Base-by-base conservation (phyloP, 495 filamentous ascomycete genomes). In the Aspergillus diversus region DNA sequence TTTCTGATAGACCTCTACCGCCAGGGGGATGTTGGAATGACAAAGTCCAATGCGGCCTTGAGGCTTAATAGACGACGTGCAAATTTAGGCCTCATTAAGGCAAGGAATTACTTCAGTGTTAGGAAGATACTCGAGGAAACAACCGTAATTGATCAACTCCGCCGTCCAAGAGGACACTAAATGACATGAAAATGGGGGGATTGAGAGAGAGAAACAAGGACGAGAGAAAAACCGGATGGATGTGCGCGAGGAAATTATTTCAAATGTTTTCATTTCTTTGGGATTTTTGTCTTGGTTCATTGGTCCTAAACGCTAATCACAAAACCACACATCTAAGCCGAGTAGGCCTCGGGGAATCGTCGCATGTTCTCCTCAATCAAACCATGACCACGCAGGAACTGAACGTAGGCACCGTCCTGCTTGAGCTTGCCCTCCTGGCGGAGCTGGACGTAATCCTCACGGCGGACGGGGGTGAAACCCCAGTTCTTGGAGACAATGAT, bases 401-500 rank as follows among this genome's bases (percentile, higher is more conserved):
- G 91, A 67, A 98, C 96, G 81, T 99, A 99, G 71, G 96, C 96
- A 87, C 95, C 95, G 77, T 99, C 95, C 69, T 93, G 87, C 83
- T 89, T 88, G 80, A 99, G 86, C 78, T 87, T 87, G 77, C 95
- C 95, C 77, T 87, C 89, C 76, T 90, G 83, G 86, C 95, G 93
- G 84, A 91, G 89, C 82, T 91, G 84, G 72, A 96, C 81, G 84
- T 97, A 99, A 78, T 99, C 95, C 63, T 97, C 95, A 71, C 96
- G 94, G 69, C 91, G 90, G 69, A 99, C 91, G 75, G 91, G 91
- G 61, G 95, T 99, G 90, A 98, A 99, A 66, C 95, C 95, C 95
- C 95, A 99, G 85, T 97, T 97, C 90, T 99, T 99, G 84, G 89
- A 92, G 82, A 97, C 89, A 75, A 99, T 96, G 83, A 99, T 96